phyloP scores from a whole-genome alignment of 768 basidiomycete species.

The Rubroboletus pulcherrimus region DNA sequence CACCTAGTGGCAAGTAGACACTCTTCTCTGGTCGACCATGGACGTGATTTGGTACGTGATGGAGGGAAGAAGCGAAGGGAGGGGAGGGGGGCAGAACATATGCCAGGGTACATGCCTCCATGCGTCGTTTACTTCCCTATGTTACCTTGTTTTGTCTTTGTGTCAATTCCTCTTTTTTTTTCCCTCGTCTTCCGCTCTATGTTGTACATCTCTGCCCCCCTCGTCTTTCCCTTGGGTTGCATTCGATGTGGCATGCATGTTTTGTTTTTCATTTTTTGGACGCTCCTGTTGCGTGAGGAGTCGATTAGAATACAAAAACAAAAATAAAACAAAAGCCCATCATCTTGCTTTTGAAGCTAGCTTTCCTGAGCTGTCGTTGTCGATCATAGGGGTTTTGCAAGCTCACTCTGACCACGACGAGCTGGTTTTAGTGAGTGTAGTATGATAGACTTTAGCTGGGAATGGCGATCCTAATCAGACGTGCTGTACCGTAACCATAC shows the following conservation, averaged over 20 bases:
- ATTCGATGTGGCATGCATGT: constrained; percentile 9
- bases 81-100: constrained; percentile 1
- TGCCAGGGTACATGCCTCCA: constrained; percentile 10
- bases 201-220: constrained; percentile 13
- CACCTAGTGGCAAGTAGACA: constrained; percentile 25
- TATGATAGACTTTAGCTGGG: not conserved
- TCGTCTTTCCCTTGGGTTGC: constrained; percentile 12
- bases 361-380: not conserved
- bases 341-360: not conserved
- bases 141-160: constrained; percentile 12
- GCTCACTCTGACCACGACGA: too few relatives aligned
- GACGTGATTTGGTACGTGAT: constrained; percentile 1
- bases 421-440: not conserved
- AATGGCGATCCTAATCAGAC: not conserved
- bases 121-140: constrained; percentile 12
- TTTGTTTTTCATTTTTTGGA: constrained; percentile 11
- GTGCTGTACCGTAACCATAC: too few relatives aligned
- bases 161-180: constrained; percentile 1
- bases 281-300: constrained; percentile 26
- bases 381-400: too few relatives aligned
- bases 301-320: constrained; percentile 12
- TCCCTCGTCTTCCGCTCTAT: not conserved
- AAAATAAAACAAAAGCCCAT: not conserved
- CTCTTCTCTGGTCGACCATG: not conserved
- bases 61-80: not conserved